These are phyloP conservation scores for Paralagenidium karlingii DNA, from an alignment of 352 stramenopile species.

Conservation along the genomic window DNA sequence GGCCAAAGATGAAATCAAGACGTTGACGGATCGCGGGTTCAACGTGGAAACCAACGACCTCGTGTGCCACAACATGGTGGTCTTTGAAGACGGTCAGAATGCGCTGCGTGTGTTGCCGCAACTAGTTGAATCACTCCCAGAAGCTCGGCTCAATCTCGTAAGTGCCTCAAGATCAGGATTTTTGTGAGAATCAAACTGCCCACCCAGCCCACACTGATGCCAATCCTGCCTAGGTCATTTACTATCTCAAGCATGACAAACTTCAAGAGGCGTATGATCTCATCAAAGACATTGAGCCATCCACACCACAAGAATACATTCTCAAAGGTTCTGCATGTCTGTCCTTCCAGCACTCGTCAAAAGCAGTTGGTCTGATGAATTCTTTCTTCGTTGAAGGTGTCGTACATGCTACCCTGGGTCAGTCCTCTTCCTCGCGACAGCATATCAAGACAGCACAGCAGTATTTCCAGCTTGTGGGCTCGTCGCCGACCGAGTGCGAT, in stretches of 20 bases:
- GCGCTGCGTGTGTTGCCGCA: constrained; percentile 86
- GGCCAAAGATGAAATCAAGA: constrained; percentile 91
- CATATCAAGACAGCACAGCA: constrained; percentile 90
- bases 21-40: constrained; percentile 80
- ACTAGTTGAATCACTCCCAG: constrained; percentile 88
- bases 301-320: constrained; percentile 89
- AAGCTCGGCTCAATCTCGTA: constrained; percentile 93
- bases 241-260: constrained; percentile 87
- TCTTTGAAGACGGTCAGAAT: constrained; percentile 91
- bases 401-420: constrained; percentile 85
- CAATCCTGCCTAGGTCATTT: constrained; percentile 80
- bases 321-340: constrained; percentile 19
- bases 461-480: constrained; percentile 91
- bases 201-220: too few species aligned
- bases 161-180: neutral
- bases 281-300: constrained; percentile 91
- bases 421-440: constrained; percentile 80
- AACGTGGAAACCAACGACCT: constrained; percentile 88
- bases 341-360: neutral
- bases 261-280: constrained; percentile 91
- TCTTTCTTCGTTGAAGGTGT: constrained; percentile 73
- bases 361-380: constrained; percentile 24
- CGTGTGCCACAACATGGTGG: constrained; percentile 93
- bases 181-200: neutral
- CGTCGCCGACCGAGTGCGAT: constrained; percentile 90